Evolutionary conservation across 2,329 filamentous ascomycete species (phyloP).

Genomic region (Sphaerulina musiva): DNA sequence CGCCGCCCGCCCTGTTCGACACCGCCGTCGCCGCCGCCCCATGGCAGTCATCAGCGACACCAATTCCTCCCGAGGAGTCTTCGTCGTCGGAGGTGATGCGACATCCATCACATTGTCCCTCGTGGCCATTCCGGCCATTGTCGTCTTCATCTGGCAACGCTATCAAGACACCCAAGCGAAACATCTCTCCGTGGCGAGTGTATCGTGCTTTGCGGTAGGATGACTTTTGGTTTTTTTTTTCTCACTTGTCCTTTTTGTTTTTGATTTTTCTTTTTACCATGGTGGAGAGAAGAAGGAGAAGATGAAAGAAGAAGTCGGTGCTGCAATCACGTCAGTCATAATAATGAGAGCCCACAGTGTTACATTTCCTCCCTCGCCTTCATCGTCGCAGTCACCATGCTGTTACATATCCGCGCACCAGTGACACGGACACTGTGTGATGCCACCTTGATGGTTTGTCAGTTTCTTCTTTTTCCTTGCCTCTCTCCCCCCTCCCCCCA

Average conservation of each 20-base stretch:
- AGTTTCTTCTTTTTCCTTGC: not conserved
- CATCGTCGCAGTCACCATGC: constrained; percentile 2
- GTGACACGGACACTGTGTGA: constrained; percentile 1
- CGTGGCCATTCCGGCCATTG: constrained; percentile 10
- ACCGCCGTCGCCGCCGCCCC: too few relatives aligned
- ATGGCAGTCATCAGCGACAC: constrained; percentile 14
- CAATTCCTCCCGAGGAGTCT: constrained; percentile 4
- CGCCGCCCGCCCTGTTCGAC: too few relatives aligned
- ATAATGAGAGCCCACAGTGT: not conserved
- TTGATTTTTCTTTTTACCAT: too few relatives aligned
- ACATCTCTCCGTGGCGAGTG: not conserved
- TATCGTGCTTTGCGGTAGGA: constrained; percentile 2
- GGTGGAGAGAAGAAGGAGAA: too few relatives aligned
- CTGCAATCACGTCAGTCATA: too few relatives aligned
- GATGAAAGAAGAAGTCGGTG: not conserved
- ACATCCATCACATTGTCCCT: constrained; percentile 13
- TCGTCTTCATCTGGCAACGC: constrained; percentile 10
- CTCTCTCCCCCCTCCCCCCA: too few relatives aligned
- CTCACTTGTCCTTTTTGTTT: too few relatives aligned
- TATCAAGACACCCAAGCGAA: not conserved
- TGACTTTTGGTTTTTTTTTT: not conserved
- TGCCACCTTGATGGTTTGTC: constrained; percentile 4
- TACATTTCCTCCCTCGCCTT: constrained; percentile 5
- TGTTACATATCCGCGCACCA: constrained; percentile 1
- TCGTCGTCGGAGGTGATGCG: constrained; percentile 10